phyloP scores from a whole-genome alignment of 805 yeast genomes.

The Candida verbasci region DNA sequence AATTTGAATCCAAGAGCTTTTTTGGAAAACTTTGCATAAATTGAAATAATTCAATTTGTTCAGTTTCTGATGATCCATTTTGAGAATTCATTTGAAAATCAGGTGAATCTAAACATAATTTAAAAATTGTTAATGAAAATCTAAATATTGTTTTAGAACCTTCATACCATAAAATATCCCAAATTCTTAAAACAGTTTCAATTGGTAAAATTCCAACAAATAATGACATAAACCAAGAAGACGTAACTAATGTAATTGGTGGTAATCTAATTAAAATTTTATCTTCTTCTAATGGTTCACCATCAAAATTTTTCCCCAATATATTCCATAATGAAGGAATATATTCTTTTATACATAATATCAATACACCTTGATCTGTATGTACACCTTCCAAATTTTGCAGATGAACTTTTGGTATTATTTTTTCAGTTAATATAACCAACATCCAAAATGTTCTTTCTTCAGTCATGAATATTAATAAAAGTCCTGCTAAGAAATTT shows the following conservation, averaged over 20 bases:
- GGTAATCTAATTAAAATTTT: slow-evolving; percentile 73
- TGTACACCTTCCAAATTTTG: slow-evolving; percentile 89
- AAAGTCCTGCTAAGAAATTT: slow-evolving; percentile 85
- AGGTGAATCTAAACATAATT: slow-evolving; percentile 60
- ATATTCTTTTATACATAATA: slow-evolving; percentile 80
- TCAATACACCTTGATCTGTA: slow-evolving; percentile 88
- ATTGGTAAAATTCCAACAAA: slow-evolving; percentile 87
- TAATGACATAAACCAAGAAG: slow-evolving; percentile 98
- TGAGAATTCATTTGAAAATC: slow-evolving; percentile 34
- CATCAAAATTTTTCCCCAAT: slow-evolving; percentile 38
- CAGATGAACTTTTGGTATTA: slow-evolving; percentile 89
- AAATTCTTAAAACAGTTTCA: slow-evolving; percentile 80
- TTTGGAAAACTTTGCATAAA: slow-evolving; percentile 81
- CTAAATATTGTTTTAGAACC: slow-evolving; percentile 85
- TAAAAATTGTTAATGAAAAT: slow-evolving; percentile 74
- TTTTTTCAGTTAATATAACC: slow-evolving; percentile 79
- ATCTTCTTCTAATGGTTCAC: slow-evolving; percentile 35
- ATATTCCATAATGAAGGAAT: slow-evolving; percentile 75
- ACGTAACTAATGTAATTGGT: slow-evolving; percentile 87
- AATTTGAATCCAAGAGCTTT: slow-evolving; percentile 61
- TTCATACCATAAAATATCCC: slow-evolving; percentile 95
- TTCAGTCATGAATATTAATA: slow-evolving; percentile 81
- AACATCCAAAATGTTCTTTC: slow-evolving; percentile 95
- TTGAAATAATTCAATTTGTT: slow-evolving; percentile 63
- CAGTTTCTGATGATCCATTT: slow-evolving; percentile 23